Percentiles rank a stretch among this genome's conserved stretches.
phyloP scores from a whole-genome alignment of 1,139 yeast genomes.

The Zygosaccharomyces sapae region DNA sequence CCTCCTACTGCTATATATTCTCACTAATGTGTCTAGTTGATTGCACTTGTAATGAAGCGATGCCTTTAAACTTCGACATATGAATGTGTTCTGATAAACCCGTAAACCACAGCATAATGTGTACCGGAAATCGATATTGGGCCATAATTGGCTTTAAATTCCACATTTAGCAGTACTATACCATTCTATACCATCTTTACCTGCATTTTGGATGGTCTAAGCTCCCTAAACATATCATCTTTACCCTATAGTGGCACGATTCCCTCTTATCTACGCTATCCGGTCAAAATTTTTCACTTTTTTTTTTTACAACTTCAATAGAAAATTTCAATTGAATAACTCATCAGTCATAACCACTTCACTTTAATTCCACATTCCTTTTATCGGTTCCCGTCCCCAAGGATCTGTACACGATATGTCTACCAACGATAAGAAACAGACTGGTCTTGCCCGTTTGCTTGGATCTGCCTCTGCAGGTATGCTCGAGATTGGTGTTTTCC shows the following conservation, averaged over 20 bases:
- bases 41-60: neutral
- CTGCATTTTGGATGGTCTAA: neutral
- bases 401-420: constrained; percentile 36
- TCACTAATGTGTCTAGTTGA: neutral
- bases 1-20: neutral
- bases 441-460: constrained; percentile 83
- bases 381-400: neutral
- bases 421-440: constrained; percentile 75
- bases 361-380: neutral
- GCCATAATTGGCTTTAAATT: neutral
- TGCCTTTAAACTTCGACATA: neutral
- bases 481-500: constrained; percentile 93
- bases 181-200: neutral
- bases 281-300: neutral
- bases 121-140: neutral
- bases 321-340: neutral
- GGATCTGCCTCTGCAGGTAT: constrained; percentile 99
- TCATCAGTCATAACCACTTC: neutral
- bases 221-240: neutral
- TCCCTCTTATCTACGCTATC: too few relatives aligned
- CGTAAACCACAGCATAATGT: constrained; percentile 1
- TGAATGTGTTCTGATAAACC: neutral
- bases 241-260: neutral
- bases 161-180: neutral
- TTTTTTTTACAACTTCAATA: neutral